These are phyloP conservation scores for Oryza nivara DNA, from an alignment of 176 grass and related monocot species.

Conservation along the genomic window DNA sequence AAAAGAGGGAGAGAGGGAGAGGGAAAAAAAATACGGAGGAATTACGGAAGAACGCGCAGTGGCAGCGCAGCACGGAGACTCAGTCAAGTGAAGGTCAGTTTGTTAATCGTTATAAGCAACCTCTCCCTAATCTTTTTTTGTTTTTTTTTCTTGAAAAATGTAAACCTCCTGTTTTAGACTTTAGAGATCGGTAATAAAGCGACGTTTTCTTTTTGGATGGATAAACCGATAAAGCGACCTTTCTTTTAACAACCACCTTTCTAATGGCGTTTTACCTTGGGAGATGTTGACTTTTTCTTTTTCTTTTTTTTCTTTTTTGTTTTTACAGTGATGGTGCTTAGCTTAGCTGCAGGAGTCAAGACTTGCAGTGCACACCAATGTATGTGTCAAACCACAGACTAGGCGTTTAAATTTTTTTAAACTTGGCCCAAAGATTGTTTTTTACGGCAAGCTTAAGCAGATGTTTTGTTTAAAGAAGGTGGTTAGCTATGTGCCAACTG, in stretches of 20 bases:
- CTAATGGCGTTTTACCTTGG: not conserved
- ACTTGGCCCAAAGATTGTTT: not conserved
- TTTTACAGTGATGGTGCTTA: not conserved
- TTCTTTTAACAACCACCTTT: not conserved
- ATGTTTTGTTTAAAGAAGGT: not conserved
- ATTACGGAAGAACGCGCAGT: conserved; percentile 7
- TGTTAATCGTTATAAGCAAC: not conserved
- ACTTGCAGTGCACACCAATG: not conserved
- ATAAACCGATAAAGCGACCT: not conserved
- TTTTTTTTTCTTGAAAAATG: not conserved
- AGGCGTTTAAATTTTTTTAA: not conserved
- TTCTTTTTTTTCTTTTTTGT: not conserved
- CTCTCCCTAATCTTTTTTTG: not conserved
- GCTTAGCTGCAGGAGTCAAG: not conserved
- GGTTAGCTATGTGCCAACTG: not conserved
- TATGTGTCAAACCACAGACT: not conserved
- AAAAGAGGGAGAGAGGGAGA: not conserved
- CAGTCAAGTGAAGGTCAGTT: conserved; percentile 25
- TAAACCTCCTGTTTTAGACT: not conserved
- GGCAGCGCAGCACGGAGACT: conserved; percentile 24
- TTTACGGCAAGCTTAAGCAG: conserved; percentile 18
- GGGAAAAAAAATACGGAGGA: not conserved
- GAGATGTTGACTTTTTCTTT: conserved; percentile 35
- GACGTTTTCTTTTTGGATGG: not conserved
- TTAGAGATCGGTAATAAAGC: not conserved